A percentile compares a stretch with the other conserved stretches of the same genome.
Conservation (phyloP, 768 basidiomycete genomes). For the Lepiota brunneoincarnata region DNA sequence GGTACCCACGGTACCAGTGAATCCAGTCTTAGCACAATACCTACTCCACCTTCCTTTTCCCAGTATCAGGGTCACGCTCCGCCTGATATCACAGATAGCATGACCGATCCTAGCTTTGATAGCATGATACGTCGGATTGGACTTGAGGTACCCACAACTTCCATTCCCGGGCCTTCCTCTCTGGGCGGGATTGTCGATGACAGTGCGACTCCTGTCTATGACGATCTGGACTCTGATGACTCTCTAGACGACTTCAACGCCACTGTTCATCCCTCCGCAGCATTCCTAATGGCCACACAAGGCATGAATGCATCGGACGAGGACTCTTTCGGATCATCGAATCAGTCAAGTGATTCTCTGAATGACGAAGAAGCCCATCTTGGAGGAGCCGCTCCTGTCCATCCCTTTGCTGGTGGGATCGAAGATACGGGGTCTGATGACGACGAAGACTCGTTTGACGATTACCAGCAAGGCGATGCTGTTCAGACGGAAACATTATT, state of each 20-base stretch:
- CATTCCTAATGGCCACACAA: constrained; percentile 63
- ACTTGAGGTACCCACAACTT: constrained; percentile 34
- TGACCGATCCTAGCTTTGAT: constrained; percentile 59
- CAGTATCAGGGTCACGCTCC: constrained; percentile 50
- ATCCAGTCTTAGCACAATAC: constrained; percentile 67
- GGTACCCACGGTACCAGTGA: constrained; percentile 30
- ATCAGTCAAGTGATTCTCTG: constrained; percentile 58
- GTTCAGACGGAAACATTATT: constrained; percentile 67
- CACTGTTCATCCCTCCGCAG: constrained; percentile 64
- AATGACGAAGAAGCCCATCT: constrained; percentile 40
- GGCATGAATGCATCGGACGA: constrained; percentile 33
- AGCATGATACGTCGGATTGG: constrained; percentile 68
- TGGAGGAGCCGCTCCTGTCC: constrained; percentile 42
- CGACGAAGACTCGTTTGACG: constrained; percentile 55
- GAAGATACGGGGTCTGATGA: constrained; percentile 51
- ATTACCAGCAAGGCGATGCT: constrained; percentile 32
- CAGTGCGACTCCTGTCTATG: constrained; percentile 12
- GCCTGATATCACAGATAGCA: constrained; percentile 43
- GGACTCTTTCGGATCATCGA: constrained; percentile 50
- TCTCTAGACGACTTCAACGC: constrained; percentile 56
- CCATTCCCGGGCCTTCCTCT: constrained; percentile 21
- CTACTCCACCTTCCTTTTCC: constrained; percentile 69
- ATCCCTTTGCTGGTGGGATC: constrained; percentile 59
- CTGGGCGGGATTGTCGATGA: constrained; percentile 22
- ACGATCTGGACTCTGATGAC: constrained; percentile 42